Evolutionary conservation across 2,329 filamentous ascomycete species (phyloP), one percentile per base, ranked within the genome.

Genomic region (Orbilia blumenaviensis): DNA sequence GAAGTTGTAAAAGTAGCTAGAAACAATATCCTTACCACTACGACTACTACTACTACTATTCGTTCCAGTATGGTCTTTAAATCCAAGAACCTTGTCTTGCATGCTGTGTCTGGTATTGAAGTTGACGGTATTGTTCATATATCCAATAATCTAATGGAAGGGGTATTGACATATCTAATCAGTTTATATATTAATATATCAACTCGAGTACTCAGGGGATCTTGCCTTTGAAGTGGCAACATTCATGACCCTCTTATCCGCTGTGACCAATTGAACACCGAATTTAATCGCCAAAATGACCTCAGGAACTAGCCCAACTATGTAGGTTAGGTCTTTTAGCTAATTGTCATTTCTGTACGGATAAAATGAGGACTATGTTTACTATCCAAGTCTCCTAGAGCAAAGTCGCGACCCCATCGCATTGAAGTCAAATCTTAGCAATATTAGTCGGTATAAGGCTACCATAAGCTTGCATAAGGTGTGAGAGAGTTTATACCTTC

Each of bases 41-140:
- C n/a, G n/a, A n/a, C n/a, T n/a, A n/a, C n/a, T n/a, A n/a, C n/a
- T n/a, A n/a, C n/a, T n/a, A n/a, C n/a, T n/a, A n/a, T n/a, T n/a
- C n/a, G n/a, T n/a, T n/a, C n/a, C n/a, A n/a, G n/a, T n/a, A n/a
- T n/a, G n/a, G n/a, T n/a, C n/a, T n/a, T n/a, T n/a, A n/a, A n/a
- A n/a, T 21, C 50, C 50, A 18, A 58, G 4, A 4, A 10, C 52
- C 29, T 36, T 36, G 29, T 23, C 52, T 21, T 58, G 52, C 16
- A 9, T 36, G 12, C 50, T 42, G 5, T 32, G 7, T n/a, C n/a
- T n/a, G n/a, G n/a, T n/a, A 25, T 63, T 36, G 34, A 63, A 63
- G n/a, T 48, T 42, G 2, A 63, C 16, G 10, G 58, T 63, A 50
- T 63, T 63, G 14, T 63, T 63, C 34, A 63, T 46, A 16, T 23